Conservation (phyloP, 495 filamentous ascomycete species). For the Bathelium albidoporum region DNA sequence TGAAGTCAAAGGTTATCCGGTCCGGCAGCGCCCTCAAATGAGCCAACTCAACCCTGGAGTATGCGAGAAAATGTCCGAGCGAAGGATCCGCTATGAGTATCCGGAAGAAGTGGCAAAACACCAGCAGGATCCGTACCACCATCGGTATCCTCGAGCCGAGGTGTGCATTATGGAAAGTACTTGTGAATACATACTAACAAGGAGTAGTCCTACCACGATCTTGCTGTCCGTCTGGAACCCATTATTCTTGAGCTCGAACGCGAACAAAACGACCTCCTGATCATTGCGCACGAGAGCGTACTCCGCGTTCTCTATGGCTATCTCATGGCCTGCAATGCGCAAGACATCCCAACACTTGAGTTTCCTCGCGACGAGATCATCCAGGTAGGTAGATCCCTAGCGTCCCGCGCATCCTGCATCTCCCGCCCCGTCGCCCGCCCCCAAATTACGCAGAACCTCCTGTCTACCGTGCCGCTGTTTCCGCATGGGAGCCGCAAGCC, state of each 20-base stretch:
- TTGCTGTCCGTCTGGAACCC: slow-evolving; percentile 94
- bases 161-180: slow-evolving; percentile 37
- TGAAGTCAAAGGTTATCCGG: slow-evolving; percentile 64
- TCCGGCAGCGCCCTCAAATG: slow-evolving; percentile 87
- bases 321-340: slow-evolving; percentile 96
- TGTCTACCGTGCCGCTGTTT: too few species aligned
- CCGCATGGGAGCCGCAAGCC: too few species aligned
- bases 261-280: slow-evolving; percentile 91
- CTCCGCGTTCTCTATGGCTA: slow-evolving; percentile 95
- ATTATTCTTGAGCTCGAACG: slow-evolving; percentile 97
- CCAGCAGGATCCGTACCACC: slow-evolving; percentile 91
- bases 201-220: slow-evolving; percentile 87
- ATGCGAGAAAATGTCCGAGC: slow-evolving; percentile 81
- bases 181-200: slow-evolving; percentile 14
- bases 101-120: slow-evolving; percentile 89
- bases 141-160: slow-evolving; percentile 91
- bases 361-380: slow-evolving; percentile 97
- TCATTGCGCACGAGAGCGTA: slow-evolving; percentile 96
- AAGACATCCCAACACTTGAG: slow-evolving; percentile 83
- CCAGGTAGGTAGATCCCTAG: slow-evolving; percentile 45
- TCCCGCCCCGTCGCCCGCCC: background rate
- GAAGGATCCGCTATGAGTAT: slow-evolving; percentile 65
- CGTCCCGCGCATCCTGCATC: background rate
- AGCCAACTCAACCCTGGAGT: slow-evolving; percentile 94
- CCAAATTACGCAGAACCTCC: too few species aligned